These are phyloP conservation scores for Colletotrichum gigasporum DNA, from an alignment of 2,329 filamentous ascomycete species.

Conservation along the genomic window DNA sequence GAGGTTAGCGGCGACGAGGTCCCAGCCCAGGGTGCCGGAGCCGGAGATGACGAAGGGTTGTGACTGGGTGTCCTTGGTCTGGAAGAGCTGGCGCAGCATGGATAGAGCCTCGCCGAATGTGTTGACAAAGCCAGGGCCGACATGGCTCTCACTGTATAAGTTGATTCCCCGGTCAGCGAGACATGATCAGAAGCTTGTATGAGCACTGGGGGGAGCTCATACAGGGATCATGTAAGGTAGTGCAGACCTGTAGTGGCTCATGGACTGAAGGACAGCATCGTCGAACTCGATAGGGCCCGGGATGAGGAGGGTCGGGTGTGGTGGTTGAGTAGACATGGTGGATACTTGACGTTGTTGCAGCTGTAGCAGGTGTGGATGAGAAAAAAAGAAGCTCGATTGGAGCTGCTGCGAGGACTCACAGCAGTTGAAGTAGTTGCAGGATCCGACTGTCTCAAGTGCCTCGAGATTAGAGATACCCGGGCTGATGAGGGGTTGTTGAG, in stretches of 20 bases:
- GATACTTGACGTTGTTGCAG: constrained; percentile 22
- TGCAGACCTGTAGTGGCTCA: constrained; percentile 89
- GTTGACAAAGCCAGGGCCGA: constrained; percentile 87
- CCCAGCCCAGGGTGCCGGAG: constrained; percentile 96
- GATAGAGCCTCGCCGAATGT: constrained; percentile 90
- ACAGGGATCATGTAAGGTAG: constrained; percentile 13
- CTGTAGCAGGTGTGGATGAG: constrained; percentile 6
- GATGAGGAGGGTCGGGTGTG: constrained; percentile 83
- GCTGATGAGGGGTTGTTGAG: constrained; percentile 34
- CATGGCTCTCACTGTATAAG: constrained; percentile 83
- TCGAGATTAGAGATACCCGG: constrained; percentile 34
- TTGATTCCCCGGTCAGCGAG: constrained; percentile 27
- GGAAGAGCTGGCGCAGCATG: constrained; percentile 92
- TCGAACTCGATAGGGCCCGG: constrained; percentile 98
- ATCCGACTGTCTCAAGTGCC: constrained; percentile 28
- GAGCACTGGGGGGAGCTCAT: constrained; percentile 3
- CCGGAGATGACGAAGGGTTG: constrained; percentile 95
- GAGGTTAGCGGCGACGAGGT: constrained; percentile 93
- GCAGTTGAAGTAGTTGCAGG: constrained; percentile 23
- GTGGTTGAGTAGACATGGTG: constrained; percentile 70
- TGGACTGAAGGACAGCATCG: constrained; percentile 93
- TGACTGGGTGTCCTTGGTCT: constrained; percentile 81
- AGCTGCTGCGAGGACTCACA: neutral
- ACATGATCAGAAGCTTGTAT: neutral
- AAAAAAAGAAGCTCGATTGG: constrained; percentile 1